Evolutionary conservation across 2,329 filamentous ascomycete genomes (phyloP), one percentile per base, ranked within the genome.

Genomic region (Nectriaceae sp.): DNA sequence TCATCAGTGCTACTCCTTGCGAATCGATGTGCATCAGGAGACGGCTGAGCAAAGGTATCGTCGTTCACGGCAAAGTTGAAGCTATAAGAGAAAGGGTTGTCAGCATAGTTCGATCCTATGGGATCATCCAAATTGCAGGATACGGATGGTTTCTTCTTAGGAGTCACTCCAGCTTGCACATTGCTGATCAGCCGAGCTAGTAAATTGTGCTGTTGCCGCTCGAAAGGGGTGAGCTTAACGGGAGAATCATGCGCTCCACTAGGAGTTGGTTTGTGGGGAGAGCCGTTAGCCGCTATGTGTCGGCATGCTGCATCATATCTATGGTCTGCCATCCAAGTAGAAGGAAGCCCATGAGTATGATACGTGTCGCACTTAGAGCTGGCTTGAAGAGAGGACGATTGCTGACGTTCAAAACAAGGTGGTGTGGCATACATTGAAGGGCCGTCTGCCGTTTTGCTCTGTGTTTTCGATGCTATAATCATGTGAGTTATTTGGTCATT

Each of bases 1-100:
- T 78, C 81, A 47, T 86, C 81, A 18, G 77, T 70, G 56, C 78
- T 84, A 47, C 67, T 76, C 50, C 74, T 75, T 33, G 70, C 61
- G 50, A 83, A 81, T 3, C 65, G 65, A 36, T 70, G 65, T 29
- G 63, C 66, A 18, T 68, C 62, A n/a, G 70, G 61, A 10, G 67
- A 65, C 5, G 70, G 64, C 24, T 59, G 57, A 11, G 60, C 56
- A 44, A 75, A 73, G 1, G 69, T 69, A 35, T 76, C 71, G 47
- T 75, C 68, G 50, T 75, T 68, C 48, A 73, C 54, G 29, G 73
- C 62, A 47, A 83, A 75, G 40, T 68, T 73, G 60, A 84, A 84
- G 67, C 81, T 85, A 69, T 59, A 52, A 35, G 56, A 56, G 49
- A 45, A 49, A 55, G 37, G 39, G 49, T 54, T 56, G 68, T 77